Base-by-base conservation (phyloP, 257 asterid species). In the Petunia axillaris region DNA sequence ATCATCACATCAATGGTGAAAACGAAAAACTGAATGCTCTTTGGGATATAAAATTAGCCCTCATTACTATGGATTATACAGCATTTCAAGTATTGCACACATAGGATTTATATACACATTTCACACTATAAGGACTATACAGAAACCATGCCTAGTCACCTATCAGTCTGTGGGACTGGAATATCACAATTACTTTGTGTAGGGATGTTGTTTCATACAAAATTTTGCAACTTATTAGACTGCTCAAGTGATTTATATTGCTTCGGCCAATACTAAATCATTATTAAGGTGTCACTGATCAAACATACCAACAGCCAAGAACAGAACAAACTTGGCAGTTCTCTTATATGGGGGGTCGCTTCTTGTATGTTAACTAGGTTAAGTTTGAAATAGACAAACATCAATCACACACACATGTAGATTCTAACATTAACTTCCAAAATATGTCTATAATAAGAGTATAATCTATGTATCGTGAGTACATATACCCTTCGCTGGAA, bases 1-100 rank as follows among this genome's bases (percentile, higher is more conserved):
- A 64, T 79, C 59, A 52, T 60, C 67, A 65, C 55, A 37, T 35
- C n/a, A 52, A 35, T 15, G 66, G 40, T 70, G 40, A 79, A 4
- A 54, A 38, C 48, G 25, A 37, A 75, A 71, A 74, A 7, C 11
- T 8, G 53, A 9, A 15, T 40, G 6, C 14, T 38, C 36, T 36
- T 43, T 57, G 64, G 44, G 3, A 53, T 38, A 14, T 16, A 58
- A 70, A 41, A 38, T 71, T 58, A 41, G 25, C 25, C 64, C 2
- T 3, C 38, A 60, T 54, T 76, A 41, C 39, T 10, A 59, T 15
- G 52, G 10, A n/a, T 40, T 16, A 8, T 35, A 55, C 25, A 35
- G 40, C 54, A 38, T 8, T 57, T 54, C 16, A 39, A 55, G 4
- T 38, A 57, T 0, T 57, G 66, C 80, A 58, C 67, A n/a, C 44